Evolutionary conservation across 1,284 basidiomycete genomes (phyloP).

Genomic region (Tetrapyrgos nigripes): DNA sequence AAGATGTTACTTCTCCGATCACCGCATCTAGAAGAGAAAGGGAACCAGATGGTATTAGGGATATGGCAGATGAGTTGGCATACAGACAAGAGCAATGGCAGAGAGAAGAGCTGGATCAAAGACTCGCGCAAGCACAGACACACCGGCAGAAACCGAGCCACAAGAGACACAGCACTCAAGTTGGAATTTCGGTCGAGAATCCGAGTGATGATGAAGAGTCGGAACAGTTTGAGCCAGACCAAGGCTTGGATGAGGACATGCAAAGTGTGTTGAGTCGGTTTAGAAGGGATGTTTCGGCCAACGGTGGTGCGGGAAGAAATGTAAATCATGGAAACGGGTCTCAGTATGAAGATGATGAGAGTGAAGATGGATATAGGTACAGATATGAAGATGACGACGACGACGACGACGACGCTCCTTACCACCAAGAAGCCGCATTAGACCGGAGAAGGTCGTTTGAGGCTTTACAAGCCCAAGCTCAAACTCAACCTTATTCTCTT

Average conservation of each 20-base stretch:
- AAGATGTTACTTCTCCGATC: not conserved
- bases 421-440: slow-evolving; percentile 4
- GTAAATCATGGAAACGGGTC: too few relatives aligned
- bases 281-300: too few relatives aligned
- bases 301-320: too few relatives aligned
- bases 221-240: too few relatives aligned
- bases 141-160: slow-evolving; percentile 1
- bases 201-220: slow-evolving; percentile 12
- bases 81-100: not conserved
- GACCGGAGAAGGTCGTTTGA: slow-evolving; percentile 10
- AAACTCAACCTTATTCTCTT: too few relatives aligned
- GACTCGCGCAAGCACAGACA: not conserved
- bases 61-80: not conserved
- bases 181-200: slow-evolving; percentile 15
- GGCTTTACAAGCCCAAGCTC: not conserved
- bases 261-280: too few relatives aligned
- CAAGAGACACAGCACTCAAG: slow-evolving; percentile 8
- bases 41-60: not conserved
- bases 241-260: too few relatives aligned
- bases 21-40: not conserved
- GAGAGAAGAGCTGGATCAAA: not conserved
- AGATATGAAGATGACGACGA: too few relatives aligned
- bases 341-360: not conserved
- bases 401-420: too few relatives aligned
- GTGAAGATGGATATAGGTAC: too few relatives aligned